Percentiles rank a stretch among this genome's conserved stretches.
These are phyloP conservation scores for Cornus suecica DNA, from an alignment of 148 eudicot species.

Conservation along the genomic window DNA sequence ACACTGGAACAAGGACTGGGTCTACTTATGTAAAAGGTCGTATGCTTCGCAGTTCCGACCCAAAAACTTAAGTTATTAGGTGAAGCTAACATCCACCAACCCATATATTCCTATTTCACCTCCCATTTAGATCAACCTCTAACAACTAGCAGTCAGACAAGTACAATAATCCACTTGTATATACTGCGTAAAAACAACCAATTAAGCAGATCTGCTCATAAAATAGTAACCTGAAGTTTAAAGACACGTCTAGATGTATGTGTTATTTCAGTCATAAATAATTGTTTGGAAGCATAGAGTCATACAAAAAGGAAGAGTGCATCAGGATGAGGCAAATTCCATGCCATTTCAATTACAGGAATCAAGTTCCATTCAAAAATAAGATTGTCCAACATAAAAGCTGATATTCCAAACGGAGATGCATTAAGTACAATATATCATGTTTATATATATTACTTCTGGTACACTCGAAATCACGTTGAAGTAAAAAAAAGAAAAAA, in stretches of 20 bases:
- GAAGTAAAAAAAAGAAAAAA: neutral
- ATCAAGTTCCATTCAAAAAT: slow-evolving; percentile 1
- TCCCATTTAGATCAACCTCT: too few species aligned
- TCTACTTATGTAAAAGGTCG: too few species aligned
- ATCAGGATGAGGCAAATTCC: neutral
- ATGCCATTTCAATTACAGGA: neutral
- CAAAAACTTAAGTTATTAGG: too few species aligned
- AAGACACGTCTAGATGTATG: neutral
- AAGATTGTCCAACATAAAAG: neutral
- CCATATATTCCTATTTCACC: too few species aligned
- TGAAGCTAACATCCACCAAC: too few species aligned
- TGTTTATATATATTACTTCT: neutral
- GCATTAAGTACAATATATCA: neutral
- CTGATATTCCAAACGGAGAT: neutral
- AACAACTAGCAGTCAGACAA: too few species aligned
- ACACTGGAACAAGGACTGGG: too few species aligned
- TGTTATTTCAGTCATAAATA: neutral
- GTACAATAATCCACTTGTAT: neutral
- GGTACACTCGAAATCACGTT: neutral
- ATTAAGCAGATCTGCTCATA: neutral
- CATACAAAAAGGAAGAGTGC: neutral
- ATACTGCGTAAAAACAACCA: neutral
- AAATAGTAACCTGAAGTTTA: neutral
- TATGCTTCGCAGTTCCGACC: too few species aligned
- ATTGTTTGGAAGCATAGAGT: neutral